Evolutionary conservation across 345 rosid genomes (phyloP).

Genomic region (Hibiscus mutabilis): DNA sequence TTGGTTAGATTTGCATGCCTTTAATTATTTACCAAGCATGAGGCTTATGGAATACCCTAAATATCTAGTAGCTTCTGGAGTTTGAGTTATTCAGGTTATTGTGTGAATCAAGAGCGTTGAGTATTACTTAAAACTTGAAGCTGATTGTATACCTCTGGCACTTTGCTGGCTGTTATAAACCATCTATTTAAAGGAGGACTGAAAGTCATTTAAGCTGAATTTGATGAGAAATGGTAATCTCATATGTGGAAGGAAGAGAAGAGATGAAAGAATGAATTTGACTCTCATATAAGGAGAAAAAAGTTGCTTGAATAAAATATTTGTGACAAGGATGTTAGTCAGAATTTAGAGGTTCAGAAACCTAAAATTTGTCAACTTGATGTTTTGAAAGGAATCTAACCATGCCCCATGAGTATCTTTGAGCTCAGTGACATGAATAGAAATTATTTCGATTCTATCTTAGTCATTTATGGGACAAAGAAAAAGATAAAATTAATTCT

Average conservation of each 20-base stretch:
- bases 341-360: neutral
- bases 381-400: neutral
- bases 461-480: neutral
- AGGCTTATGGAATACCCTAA: constrained; percentile 1
- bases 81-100: neutral
- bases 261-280: neutral
- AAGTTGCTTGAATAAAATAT: neutral
- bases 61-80: neutral
- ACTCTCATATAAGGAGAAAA: neutral
- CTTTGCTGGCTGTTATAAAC: neutral
- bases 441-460: neutral
- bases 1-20: neutral
- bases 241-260: neutral
- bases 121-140: neutral
- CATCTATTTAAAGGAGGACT: neutral
- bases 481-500: neutral
- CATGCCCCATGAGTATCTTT: neutral
- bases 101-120: neutral
- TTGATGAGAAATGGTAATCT: constrained; percentile 3
- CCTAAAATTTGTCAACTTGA: neutral
- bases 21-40: neutral
- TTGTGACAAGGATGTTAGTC: neutral
- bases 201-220: constrained; percentile 7
- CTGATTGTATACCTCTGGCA: neutral
- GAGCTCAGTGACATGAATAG: neutral